These are phyloP conservation scores for Tremella fuciformis DNA, from an alignment of 768 basidiomycete genomes.

Conservation along the genomic window DNA sequence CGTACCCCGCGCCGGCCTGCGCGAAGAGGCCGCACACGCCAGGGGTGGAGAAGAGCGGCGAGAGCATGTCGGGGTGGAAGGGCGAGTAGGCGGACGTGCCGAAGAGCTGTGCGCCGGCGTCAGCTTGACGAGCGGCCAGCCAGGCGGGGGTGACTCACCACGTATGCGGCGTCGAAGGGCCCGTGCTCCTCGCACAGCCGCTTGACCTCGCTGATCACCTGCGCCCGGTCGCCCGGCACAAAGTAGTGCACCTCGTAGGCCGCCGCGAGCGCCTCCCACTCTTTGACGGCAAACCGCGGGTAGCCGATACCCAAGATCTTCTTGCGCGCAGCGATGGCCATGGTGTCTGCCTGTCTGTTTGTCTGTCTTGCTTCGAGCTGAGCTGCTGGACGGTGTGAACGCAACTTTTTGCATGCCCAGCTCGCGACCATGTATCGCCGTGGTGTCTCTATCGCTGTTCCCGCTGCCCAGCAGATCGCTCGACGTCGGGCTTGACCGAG, in stretches of 20 bases:
- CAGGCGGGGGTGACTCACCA: conserved; percentile 10
- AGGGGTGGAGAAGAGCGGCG: conserved; percentile 16
- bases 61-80: conserved; percentile 21
- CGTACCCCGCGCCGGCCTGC: conserved; percentile 33
- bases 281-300: conserved; percentile 21
- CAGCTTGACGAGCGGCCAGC: background rate
- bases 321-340: conserved; percentile 12
- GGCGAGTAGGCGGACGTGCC: conserved; percentile 12
- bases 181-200: conserved; percentile 24
- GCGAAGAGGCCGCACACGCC: conserved; percentile 27
- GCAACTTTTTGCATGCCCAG: too few species aligned
- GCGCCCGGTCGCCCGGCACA: conserved; percentile 17
- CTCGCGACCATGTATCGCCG: too few species aligned
- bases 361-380: too few species aligned
- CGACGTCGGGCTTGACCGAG: too few species aligned
- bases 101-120: conserved; percentile 8
- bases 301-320: conserved; percentile 29
- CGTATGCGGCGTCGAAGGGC: conserved; percentile 29
- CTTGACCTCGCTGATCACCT: conserved; percentile 25
- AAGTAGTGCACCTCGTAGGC: conserved; percentile 32
- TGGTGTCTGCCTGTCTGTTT: conserved; percentile 4
- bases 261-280: conserved; percentile 20
- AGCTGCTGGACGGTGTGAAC: too few species aligned
- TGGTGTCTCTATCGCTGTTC: too few species aligned
- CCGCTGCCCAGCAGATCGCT: too few species aligned